Evolutionary conservation across 208 protist species (phyloP), one percentile per base, ranked within the genome.

Genomic region (Acanthamoeba castellanii): DNA sequence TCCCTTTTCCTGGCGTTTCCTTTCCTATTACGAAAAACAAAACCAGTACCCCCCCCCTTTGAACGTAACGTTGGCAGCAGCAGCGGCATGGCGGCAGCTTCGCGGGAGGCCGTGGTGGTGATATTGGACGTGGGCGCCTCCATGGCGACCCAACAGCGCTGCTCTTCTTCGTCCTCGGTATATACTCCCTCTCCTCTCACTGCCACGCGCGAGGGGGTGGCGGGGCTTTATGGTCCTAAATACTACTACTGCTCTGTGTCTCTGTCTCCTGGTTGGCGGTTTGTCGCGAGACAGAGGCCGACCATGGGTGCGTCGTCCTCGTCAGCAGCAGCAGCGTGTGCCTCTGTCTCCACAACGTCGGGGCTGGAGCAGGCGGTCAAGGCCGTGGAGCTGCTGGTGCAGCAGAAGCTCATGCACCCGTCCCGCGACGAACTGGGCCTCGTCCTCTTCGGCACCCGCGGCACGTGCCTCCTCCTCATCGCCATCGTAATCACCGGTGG

Each of bases 341-440:
- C 64, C 64, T 52, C 47, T 52, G 7, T 11, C 7, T 52, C 47
- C 47, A 11, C 11, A 11, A 52, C 74, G 20, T 52, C 74, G 34
- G 34, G 74, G 5, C 37, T 90, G 82, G 82, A 90, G 13, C 50
- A 57, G 13, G 82, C 82, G 50, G 20, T 90, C 8, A 90, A 90
- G 45, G 82, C 52, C 5, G 37, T 55, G n/a, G 27, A 57, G 25
- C 37, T 90, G 82, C 82, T 90, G 25, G 52, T 90, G n/a, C 82
- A 90, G 47, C 82, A 90, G 55, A 95, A 78, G 70, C 64, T 96
- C 52, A 52, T 97, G 59, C 94, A 92, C 74, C 66, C 64, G 20
- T 93, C 91, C 52, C 91, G 92, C 11, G 95, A 96, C 90, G 94
- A 96, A 32, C 22, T 96, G 0, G 95, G 95, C 16, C 45, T 96